These are phyloP conservation scores for Raphanus hybrid DNA, from an alignment of 441 rosid genomes.

Conservation along the genomic window DNA sequence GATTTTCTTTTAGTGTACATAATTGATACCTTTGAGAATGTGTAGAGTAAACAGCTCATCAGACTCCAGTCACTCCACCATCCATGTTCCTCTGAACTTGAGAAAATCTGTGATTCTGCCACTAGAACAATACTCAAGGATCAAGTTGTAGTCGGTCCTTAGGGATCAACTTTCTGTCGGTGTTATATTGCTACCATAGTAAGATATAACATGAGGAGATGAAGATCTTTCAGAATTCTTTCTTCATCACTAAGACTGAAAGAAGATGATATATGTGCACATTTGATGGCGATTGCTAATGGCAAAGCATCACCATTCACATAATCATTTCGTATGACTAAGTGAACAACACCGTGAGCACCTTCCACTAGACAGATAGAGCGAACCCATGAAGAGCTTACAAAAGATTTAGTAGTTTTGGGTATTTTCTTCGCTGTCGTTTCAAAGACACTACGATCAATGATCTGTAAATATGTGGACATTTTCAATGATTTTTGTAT, in stretches of 20 bases:
- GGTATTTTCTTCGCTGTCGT: background rate
- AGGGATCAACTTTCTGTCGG: no score
- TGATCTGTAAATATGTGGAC: background rate
- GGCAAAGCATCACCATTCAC: background rate
- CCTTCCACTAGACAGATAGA: background rate
- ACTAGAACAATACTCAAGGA: background rate
- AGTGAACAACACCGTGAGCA: slow-evolving; percentile 1
- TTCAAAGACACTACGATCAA: background rate
- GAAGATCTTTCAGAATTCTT: background rate
- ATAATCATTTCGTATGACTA: background rate
- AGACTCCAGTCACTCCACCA: background rate
- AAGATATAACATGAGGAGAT: background rate
- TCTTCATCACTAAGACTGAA: background rate
- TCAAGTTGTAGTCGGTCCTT: background rate
- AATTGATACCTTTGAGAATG: background rate
- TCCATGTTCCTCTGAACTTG: background rate
- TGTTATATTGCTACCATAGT: background rate
- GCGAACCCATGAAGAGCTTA: background rate
- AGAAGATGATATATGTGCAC: background rate
- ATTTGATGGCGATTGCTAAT: background rate
- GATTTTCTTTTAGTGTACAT: background rate
- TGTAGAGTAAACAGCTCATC: background rate
- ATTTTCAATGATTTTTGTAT: no score
- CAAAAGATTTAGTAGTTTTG: background rate
- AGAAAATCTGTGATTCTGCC: background rate